phyloP scores from a whole-genome alignment of 176 grass and related monocot genomes.

The Bromus sterilis region DNA sequence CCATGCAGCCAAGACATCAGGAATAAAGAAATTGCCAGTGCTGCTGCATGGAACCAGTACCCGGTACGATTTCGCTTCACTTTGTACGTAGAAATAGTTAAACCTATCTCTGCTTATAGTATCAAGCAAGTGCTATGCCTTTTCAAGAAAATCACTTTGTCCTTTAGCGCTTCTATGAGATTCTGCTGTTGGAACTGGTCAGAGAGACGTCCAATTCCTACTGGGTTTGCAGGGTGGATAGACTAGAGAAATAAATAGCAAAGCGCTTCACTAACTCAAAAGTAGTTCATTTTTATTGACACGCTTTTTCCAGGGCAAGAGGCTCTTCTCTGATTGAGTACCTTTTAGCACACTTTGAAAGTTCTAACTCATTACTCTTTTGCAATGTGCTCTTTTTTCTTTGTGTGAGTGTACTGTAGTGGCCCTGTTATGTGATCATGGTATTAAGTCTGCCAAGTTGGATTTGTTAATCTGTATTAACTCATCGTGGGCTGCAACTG shows the following conservation, averaged over 20 bases:
- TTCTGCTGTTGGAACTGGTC: slow-evolving; percentile 18
- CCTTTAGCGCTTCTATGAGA: slow-evolving; percentile 7
- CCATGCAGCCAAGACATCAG: background rate
- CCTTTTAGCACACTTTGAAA: background rate
- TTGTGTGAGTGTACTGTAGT: background rate
- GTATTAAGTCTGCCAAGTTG: slow-evolving; percentile 1
- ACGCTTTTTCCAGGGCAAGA: slow-evolving; percentile 8
- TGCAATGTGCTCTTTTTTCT: background rate
- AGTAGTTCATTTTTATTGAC: slow-evolving; percentile 14
- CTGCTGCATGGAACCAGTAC: slow-evolving; percentile 28
- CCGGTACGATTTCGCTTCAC: slow-evolving; percentile 7
- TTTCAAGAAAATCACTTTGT: background rate
- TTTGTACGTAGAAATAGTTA: slow-evolving; percentile 14
- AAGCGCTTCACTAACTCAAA: slow-evolving; percentile 24
- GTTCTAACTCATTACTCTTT: slow-evolving; percentile 1
- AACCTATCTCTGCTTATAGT: slow-evolving; percentile 22
- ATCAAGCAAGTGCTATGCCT: slow-evolving; percentile 11
- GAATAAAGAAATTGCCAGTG: background rate
- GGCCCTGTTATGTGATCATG: background rate
- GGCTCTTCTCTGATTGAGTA: background rate
- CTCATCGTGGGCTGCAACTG: background rate
- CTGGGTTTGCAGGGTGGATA: slow-evolving; percentile 4
- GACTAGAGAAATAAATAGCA: slow-evolving; percentile 12
- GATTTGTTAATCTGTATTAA: too few relatives aligned
- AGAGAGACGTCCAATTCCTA: slow-evolving; percentile 16